These are phyloP conservation scores for Xylariales sp. DNA, from an alignment of 2,329 filamentous ascomycete genomes.

Conservation along the genomic window DNA sequence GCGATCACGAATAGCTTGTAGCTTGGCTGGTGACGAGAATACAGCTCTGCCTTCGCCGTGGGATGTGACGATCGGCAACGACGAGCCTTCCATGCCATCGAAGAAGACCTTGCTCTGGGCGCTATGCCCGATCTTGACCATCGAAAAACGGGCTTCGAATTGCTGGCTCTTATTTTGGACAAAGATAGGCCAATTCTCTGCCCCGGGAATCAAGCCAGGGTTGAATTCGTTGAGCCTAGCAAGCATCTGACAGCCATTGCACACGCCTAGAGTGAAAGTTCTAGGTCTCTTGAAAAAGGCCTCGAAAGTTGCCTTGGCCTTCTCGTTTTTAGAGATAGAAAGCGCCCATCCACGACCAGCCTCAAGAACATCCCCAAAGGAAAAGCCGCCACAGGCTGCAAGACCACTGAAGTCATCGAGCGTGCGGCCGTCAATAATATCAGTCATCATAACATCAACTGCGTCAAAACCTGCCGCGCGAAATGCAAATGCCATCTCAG, in stretches of 20 bases:
- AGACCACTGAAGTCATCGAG: slow-evolving; percentile 87
- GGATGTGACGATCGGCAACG: slow-evolving; percentile 86
- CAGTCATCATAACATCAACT: slow-evolving; percentile 96
- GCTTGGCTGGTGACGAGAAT: slow-evolving; percentile 67
- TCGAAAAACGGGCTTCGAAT: slow-evolving; percentile 88
- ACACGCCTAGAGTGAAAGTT: slow-evolving; percentile 93
- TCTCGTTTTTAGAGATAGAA: slow-evolving; percentile 86
- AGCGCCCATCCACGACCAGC: slow-evolving; percentile 98
- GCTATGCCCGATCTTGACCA: slow-evolving; percentile 81
- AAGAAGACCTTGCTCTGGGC: slow-evolving; percentile 81
- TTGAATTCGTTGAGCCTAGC: slow-evolving; percentile 85
- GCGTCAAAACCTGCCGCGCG: slow-evolving; percentile 89
- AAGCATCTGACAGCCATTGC: slow-evolving; percentile 98
- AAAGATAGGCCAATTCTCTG: slow-evolving; percentile 71
- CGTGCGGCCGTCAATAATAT: slow-evolving; percentile 83
- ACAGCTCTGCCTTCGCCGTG: slow-evolving; percentile 90
- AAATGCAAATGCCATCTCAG: slow-evolving; percentile 98
- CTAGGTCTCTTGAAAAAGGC: slow-evolving; percentile 87
- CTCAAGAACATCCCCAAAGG: slow-evolving; percentile 84
- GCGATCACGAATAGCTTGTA: slow-evolving; percentile 68
- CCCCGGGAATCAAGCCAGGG: slow-evolving; percentile 83
- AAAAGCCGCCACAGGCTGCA: slow-evolving; percentile 96
- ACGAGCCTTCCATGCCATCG: slow-evolving; percentile 84
- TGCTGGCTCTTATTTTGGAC: slow-evolving; percentile 86
- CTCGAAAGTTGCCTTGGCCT: slow-evolving; percentile 80